A percentile compares a stretch with the other conserved stretches of the same genome.
These are phyloP conservation scores for Penicillium brevicompactum DNA, from an alignment of 2,329 filamentous ascomycete species.

Conservation along the genomic window DNA sequence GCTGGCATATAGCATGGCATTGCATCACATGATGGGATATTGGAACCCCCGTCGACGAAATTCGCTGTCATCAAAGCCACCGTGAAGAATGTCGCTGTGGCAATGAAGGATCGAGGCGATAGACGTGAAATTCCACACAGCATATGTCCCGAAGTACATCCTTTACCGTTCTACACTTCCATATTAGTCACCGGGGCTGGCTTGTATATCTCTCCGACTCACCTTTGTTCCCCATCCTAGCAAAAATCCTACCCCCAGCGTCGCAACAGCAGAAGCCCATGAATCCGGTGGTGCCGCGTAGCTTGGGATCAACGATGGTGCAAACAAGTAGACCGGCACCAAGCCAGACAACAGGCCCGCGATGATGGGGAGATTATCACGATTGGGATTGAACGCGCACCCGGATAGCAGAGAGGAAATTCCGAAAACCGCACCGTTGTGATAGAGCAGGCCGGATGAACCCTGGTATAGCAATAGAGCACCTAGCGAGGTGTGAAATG, in stretches of 20 bases:
- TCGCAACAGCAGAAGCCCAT: conserved; percentile 39
- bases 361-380: conserved; percentile 49
- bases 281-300: conserved; percentile 43
- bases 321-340: conserved; percentile 42
- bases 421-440: conserved; percentile 56
- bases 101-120: conserved; percentile 52
- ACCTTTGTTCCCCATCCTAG: conserved; percentile 59
- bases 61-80: conserved; percentile 48
- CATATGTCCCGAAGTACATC: conserved; percentile 60
- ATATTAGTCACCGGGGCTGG: not conserved
- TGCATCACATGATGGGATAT: conserved; percentile 43
- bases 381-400: conserved; percentile 42
- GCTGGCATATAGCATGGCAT: conserved; percentile 50
- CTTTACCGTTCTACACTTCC: conserved; percentile 45
- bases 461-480: conserved; percentile 55
- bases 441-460: conserved; percentile 52
- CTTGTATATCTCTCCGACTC: conserved; percentile 7
- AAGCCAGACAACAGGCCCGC: conserved; percentile 50
- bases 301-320: conserved; percentile 48
- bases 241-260: conserved; percentile 46
- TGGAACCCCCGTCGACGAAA: conserved; percentile 33
- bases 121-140: conserved; percentile 55
- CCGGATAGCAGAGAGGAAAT: conserved; percentile 51
- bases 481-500: conserved; percentile 54
- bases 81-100: conserved; percentile 49